phyloP scores from a whole-genome alignment of 202 grass and related monocot genomes.

The Cymbopogon flexuosus region DNA sequence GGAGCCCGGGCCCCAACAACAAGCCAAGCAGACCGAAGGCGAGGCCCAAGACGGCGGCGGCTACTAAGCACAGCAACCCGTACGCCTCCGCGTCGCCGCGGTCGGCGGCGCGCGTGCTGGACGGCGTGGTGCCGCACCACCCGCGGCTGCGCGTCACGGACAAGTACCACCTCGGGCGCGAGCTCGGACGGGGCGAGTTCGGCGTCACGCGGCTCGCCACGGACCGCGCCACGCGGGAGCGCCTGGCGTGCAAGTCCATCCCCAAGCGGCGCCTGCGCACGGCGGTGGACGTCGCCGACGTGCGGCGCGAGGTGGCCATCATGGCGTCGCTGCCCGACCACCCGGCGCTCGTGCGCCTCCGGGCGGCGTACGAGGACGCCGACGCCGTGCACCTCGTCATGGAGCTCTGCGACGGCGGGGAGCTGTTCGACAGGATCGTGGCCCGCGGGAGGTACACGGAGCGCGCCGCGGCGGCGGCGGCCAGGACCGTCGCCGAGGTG shows the following conservation, averaged over 20 bases:
- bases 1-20: background rate
- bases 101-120: conserved; percentile 37
- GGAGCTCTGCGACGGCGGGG: conserved; percentile 93
- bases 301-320: conserved; percentile 67
- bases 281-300: conserved; percentile 67
- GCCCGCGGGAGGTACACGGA: conserved; percentile 78
- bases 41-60: background rate
- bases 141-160: conserved; percentile 58
- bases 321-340: conserved; percentile 70
- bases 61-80: conserved; percentile 30
- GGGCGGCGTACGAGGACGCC: conserved; percentile 67
- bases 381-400: conserved; percentile 91
- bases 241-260: conserved; percentile 80
- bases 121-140: conserved; percentile 57
- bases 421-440: conserved; percentile 90
- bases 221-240: conserved; percentile 50
- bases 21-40: background rate
- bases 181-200: conserved; percentile 71
- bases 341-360: conserved; percentile 63
- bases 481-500: conserved; percentile 61
- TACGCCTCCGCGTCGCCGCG: background rate
- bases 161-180: conserved; percentile 54
- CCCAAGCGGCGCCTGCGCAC: conserved; percentile 61
- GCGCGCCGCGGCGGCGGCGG: conserved; percentile 53
- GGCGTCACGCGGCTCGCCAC: conserved; percentile 60